phyloP scores from a whole-genome alignment of 495 filamentous ascomycete species.

The Podospora fimiseda region DNA sequence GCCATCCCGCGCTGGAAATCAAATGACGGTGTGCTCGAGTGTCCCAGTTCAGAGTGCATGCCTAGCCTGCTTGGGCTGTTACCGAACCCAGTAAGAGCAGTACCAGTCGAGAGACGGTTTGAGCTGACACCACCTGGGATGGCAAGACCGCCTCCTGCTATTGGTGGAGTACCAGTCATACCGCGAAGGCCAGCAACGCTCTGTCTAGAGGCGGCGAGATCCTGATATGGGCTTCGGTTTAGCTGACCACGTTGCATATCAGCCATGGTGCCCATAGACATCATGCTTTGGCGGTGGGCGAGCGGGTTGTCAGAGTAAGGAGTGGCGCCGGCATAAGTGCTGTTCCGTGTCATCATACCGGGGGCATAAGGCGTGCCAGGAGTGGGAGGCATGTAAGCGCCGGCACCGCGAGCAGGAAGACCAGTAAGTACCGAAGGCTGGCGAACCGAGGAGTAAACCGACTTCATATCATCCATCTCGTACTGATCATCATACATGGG shows the following conservation, averaged over 20 bases:
- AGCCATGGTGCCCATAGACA: constrained; percentile 43
- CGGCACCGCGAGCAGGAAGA: constrained; percentile 56
- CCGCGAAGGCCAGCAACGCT: constrained; percentile 29
- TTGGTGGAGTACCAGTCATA: constrained; percentile 39
- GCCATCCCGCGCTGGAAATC: constrained; percentile 63
- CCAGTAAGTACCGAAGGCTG: constrained; percentile 89
- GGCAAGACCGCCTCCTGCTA: constrained; percentile 26
- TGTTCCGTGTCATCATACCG: constrained; percentile 36
- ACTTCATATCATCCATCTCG: constrained; percentile 98
- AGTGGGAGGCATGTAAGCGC: constrained; percentile 72
- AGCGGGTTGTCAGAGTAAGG: constrained; percentile 36
- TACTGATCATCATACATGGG: constrained; percentile 63
- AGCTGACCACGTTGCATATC: constrained; percentile 35
- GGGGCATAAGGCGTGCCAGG: constrained; percentile 56
- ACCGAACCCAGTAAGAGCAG: constrained; percentile 32
- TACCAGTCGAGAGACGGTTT: constrained; percentile 34
- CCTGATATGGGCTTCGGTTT: constrained; percentile 43
- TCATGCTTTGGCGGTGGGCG: constrained; percentile 42
- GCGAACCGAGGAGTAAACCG: constrained; percentile 89
- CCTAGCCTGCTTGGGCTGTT: constrained; percentile 36
- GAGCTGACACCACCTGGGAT: constrained; percentile 28
- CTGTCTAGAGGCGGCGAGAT: constrained; percentile 27
- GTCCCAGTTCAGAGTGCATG: constrained; percentile 29
- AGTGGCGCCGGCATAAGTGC: constrained; percentile 29
- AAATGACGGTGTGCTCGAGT: constrained; percentile 59